phyloP scores from a whole-genome alignment of 768 basidiomycete genomes.

The Serendipita sp. region DNA sequence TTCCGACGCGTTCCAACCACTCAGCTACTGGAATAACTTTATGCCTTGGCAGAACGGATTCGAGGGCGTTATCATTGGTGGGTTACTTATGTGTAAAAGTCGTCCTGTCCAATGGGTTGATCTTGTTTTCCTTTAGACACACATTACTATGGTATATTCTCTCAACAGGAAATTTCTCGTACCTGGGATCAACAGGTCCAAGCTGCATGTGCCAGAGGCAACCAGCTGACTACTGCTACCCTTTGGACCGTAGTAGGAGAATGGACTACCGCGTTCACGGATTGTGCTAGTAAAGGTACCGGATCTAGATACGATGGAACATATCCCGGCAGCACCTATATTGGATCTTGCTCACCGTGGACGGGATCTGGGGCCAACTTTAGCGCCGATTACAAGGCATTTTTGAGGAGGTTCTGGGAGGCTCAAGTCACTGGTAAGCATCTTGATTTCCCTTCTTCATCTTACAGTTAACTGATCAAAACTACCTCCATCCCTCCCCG shows the following conservation, averaged over 20 bases:
- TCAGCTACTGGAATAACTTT: conserved; percentile 54
- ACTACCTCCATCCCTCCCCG: conserved; percentile 28
- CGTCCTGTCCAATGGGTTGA: not conserved
- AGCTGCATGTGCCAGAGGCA: conserved; percentile 35
- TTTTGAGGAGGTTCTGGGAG: conserved; percentile 70
- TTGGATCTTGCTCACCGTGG: conserved; percentile 58
- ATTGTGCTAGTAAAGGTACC: conserved; percentile 45
- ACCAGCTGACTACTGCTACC: too few relatives aligned
- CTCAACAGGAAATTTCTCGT: conserved; percentile 27
- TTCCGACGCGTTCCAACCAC: conserved; percentile 65
- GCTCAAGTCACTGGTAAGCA: conserved; percentile 63
- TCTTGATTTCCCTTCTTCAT: conserved; percentile 51
- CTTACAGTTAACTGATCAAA: conserved; percentile 7
- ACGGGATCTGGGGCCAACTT: conserved; percentile 66
- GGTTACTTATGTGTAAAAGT: not conserved
- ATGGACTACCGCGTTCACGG: conserved; percentile 43
- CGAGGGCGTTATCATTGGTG: conserved; percentile 43
- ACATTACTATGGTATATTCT: conserved; percentile 6
- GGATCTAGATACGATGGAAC: conserved; percentile 47
- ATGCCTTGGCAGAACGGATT: conserved; percentile 17
- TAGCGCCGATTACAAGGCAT: conserved; percentile 61
- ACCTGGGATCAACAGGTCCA: conserved; percentile 40
- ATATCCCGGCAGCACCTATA: conserved; percentile 41
- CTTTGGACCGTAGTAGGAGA: conserved; percentile 82
- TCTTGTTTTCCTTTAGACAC: not conserved